phyloP scores from a whole-genome alignment of 2,329 filamentous ascomycete genomes.

The Penicillium sp. region DNA sequence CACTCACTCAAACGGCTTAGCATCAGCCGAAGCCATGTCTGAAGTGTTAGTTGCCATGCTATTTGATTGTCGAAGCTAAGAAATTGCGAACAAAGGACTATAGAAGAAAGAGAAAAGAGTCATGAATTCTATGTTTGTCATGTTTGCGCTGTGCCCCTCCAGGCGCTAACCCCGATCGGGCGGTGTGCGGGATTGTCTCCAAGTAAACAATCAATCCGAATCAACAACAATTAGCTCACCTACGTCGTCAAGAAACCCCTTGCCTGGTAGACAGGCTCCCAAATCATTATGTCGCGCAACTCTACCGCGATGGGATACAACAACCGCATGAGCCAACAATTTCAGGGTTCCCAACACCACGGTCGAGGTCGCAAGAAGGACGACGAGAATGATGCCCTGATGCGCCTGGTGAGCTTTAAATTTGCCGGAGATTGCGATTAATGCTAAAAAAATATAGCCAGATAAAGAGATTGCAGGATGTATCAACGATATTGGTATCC shows the following conservation, averaged over 20 bases:
- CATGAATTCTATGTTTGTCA: conserved; percentile 37
- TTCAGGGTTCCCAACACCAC: conserved; percentile 50
- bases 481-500: conserved; percentile 94
- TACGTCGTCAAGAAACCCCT: conserved; percentile 6
- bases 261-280: conserved; percentile 1
- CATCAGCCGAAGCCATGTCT: conserved; percentile 20
- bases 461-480: conserved; percentile 87
- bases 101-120: conserved; percentile 18
- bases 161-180: conserved; percentile 31
- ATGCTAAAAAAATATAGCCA: conserved; percentile 44
- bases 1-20: conserved; percentile 42
- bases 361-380: conserved; percentile 54
- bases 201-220: conserved; percentile 38
- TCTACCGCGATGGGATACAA: conserved; percentile 49
- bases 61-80: conserved; percentile 9
- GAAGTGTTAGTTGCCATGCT: conserved; percentile 32
- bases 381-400: conserved; percentile 57
- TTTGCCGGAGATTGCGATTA: background rate
- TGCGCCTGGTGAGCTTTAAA: conserved; percentile 51
- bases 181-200: conserved; percentile 22
- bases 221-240: conserved; percentile 23
- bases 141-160: conserved; percentile 39
- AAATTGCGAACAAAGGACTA: conserved; percentile 7
- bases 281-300: background rate
- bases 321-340: conserved; percentile 53